Evolutionary conservation across 2,329 filamentous ascomycete genomes (phyloP).

Genomic region (Phaeosphaeriaceae sp.): DNA sequence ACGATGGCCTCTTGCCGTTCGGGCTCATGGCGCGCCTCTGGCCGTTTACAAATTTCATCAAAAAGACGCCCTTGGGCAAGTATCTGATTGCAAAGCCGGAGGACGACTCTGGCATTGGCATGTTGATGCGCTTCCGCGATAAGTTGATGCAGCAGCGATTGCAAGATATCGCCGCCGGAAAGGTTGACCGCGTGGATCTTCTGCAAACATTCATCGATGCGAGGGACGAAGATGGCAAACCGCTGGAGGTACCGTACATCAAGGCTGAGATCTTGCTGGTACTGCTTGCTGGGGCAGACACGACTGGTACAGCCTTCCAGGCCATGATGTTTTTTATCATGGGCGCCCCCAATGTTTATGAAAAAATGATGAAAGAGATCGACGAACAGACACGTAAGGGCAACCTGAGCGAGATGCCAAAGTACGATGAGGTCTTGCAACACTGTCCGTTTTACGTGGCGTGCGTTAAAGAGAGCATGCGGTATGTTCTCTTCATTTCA

Average conservation of each 20-base stretch:
- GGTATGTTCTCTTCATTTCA: constrained; percentile 8
- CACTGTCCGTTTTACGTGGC: constrained; percentile 57
- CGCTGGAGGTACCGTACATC: constrained; percentile 59
- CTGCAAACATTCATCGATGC: constrained; percentile 59
- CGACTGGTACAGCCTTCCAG: constrained; percentile 60
- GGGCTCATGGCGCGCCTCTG: constrained; percentile 61
- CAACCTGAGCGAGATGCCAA: constrained; percentile 28
- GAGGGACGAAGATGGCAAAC: constrained; percentile 49
- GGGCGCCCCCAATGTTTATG: constrained; percentile 50
- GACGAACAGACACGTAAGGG: constrained; percentile 46
- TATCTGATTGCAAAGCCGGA: constrained; percentile 62
- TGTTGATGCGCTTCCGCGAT: constrained; percentile 65
- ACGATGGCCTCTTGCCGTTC: constrained; percentile 60
- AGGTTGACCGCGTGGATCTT: constrained; percentile 58
- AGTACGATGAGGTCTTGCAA: constrained; percentile 34
- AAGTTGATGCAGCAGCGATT: constrained; percentile 58
- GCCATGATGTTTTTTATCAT: constrained; percentile 56
- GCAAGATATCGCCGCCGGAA: constrained; percentile 57
- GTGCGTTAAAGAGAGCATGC: constrained; percentile 60
- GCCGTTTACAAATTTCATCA: constrained; percentile 63
- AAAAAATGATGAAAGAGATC: constrained; percentile 57
- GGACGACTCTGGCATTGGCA: constrained; percentile 62
- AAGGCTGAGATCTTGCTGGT: constrained; percentile 62
- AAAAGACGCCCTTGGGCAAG: constrained; percentile 59
- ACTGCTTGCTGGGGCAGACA: constrained; percentile 61